Base-by-base conservation (phyloP, 257 asterid species). In the Parsonsia alboflavescens region DNA sequence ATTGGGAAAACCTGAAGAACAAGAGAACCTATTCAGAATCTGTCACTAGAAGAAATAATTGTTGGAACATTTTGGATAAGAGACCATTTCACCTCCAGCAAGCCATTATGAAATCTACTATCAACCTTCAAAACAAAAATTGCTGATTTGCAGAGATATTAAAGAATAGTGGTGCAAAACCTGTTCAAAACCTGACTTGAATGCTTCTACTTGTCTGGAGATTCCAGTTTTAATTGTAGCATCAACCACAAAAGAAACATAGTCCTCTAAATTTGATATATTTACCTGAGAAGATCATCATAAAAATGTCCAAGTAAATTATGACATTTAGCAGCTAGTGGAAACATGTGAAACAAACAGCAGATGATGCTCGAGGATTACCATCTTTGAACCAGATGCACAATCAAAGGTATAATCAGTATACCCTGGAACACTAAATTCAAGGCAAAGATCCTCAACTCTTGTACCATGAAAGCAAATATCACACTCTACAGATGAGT, bases 361-460 rank as follows among this genome's bases (percentile, higher is more conserved):
- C 66, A 44, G 75, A 77, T 63, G 56, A 39, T 45, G 73, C 24
- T 28, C 76, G 77, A 75, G 72, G 62, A 97, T 82, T 78, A 95
- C 99, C 97, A 75, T 87, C 76, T 81, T 80, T 15, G 87, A 71
- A 61, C 84, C 82, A 42, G 89, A 75, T n/a, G 82, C 82, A 53
- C 86, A 75, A 49, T 48, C 76, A 52, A 86, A 86, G 72, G 73
- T 78, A 76, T 90, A 95, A 81, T 95, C 97, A 42, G 93, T 96
- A 83, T 90, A 89, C 26, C 99, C 98, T n/a, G 99, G 99, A 83
- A 95, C 89, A 62, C 87, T 78, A 78, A 89, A 95, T 83, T 90
- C 99, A 80, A 95, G 94, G 87, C 89, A 90, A 73, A 95, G 90
- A 81, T 95, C 99, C 85, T 89, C 97, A 28, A 95, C 87, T 84